These are phyloP conservation scores for Cutaneotrichosporon curvatum DNA, from an alignment of 1,284 basidiomycete genomes.

Conservation along the genomic window DNA sequence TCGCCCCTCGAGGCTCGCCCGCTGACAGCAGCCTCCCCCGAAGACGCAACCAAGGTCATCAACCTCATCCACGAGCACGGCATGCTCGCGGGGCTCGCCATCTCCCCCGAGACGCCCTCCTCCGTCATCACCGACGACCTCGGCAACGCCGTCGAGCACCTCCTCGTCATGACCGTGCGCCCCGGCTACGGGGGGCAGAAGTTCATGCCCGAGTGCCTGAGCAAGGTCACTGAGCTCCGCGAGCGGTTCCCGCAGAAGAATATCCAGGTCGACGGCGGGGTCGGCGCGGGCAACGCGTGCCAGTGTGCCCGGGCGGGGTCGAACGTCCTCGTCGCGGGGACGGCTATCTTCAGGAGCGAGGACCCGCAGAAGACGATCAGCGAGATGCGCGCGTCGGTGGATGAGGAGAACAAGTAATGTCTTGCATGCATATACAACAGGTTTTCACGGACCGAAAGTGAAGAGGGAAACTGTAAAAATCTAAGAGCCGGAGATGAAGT, in stretches of 20 bases:
- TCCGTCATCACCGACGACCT: slow-evolving; percentile 75
- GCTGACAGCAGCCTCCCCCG: slow-evolving; percentile 31
- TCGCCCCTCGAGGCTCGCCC: too few relatives aligned
- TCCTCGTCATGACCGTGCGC: slow-evolving; percentile 95
- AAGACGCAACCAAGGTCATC: slow-evolving; percentile 67
- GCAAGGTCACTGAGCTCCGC: slow-evolving; percentile 75
- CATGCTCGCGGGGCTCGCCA: slow-evolving; percentile 90
- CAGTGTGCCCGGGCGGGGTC: slow-evolving; percentile 87
- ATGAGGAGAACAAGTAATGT: slow-evolving; percentile 46
- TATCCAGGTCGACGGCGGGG: slow-evolving; percentile 96
- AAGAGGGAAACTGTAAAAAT: too few relatives aligned
- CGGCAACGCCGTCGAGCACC: slow-evolving; percentile 74
- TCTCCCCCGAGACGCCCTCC: slow-evolving; percentile 86
- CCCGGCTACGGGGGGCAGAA: slow-evolving; percentile 94
- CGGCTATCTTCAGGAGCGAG: slow-evolving; percentile 81
- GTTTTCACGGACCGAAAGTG: too few relatives aligned
- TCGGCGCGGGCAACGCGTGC: slow-evolving; percentile 83
- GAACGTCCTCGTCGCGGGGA: slow-evolving; percentile 97
- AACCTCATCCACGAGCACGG: slow-evolving; percentile 57
- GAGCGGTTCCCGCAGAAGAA: slow-evolving; percentile 76
- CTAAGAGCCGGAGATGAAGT: too few relatives aligned
- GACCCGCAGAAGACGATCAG: slow-evolving; percentile 72
- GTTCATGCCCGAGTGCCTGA: slow-evolving; percentile 84
- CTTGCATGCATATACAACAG: too few relatives aligned
- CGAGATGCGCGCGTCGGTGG: slow-evolving; percentile 63